phyloP scores from a whole-genome alignment of 2,329 filamentous ascomycete species.

The Pestalotiopsis sp. region DNA sequence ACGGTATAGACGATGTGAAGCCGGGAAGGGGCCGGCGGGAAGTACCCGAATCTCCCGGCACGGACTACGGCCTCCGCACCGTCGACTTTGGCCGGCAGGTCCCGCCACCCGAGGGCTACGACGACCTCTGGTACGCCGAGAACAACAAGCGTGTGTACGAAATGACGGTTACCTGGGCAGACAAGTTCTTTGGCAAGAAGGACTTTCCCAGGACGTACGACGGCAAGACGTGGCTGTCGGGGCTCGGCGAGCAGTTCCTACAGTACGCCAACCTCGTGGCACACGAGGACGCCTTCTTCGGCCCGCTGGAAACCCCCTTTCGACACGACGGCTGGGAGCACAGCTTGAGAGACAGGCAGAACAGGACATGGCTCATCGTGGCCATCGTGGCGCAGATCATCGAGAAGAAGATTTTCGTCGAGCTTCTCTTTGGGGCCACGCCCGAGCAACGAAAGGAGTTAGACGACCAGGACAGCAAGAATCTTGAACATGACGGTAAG shows the following conservation, averaged over 20 bases:
- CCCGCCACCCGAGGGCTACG: not conserved
- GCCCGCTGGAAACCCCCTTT: constrained; percentile 8
- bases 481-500: constrained; percentile 36
- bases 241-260: constrained; percentile 34
- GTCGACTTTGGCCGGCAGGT: not conserved
- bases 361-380: constrained; percentile 37
- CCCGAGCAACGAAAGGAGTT: constrained; percentile 29
- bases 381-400: constrained; percentile 41
- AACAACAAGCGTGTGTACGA: constrained; percentile 31
- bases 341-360: constrained; percentile 30
- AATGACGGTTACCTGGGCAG: constrained; percentile 24
- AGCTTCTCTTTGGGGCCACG: constrained; percentile 42
- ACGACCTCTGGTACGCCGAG: not conserved
- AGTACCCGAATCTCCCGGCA: not conserved
- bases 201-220: constrained; percentile 22
- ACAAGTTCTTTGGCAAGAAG: constrained; percentile 29
- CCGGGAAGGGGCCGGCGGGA: not conserved
- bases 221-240: constrained; percentile 26
- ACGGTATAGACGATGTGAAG: too few relatives aligned
- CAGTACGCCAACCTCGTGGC: constrained; percentile 35
- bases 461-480: constrained; percentile 31
- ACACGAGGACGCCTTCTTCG: constrained; percentile 34
- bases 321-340: constrained; percentile 32
- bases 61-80: not conserved
- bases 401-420: constrained; percentile 40